Evolutionary conservation across 192 early-diverging fungal genomes (phyloP).

Genomic region (Backusella sp.): DNA sequence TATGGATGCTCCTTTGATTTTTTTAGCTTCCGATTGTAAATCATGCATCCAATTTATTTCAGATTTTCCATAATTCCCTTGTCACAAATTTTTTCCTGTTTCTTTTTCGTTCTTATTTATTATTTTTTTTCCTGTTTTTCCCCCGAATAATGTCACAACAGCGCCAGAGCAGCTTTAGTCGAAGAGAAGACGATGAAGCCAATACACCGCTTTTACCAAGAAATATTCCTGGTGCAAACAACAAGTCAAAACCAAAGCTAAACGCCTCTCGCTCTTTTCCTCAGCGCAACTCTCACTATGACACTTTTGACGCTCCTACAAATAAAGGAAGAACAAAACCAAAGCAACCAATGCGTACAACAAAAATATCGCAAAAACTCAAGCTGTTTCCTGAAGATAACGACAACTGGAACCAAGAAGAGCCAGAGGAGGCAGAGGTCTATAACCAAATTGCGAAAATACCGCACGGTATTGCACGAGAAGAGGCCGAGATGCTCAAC

Average conservation of each 20-base stretch:
- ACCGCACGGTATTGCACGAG: slow-evolving; percentile 48
- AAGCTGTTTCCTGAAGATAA: slow-evolving; percentile 69
- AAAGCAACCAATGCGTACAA: slow-evolving; percentile 80
- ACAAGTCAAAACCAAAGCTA: not conserved
- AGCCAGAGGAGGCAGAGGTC: slow-evolving; percentile 50
- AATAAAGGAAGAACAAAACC: slow-evolving; percentile 31
- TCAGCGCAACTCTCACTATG: not conserved
- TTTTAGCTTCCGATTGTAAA: not conserved
- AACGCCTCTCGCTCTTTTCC: slow-evolving; percentile 13
- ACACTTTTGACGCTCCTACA: not conserved
- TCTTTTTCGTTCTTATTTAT: not conserved
- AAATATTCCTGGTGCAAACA: not conserved
- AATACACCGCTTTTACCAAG: not conserved
- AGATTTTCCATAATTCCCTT: not conserved
- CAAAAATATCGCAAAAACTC: slow-evolving; percentile 92
- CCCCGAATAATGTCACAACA: slow-evolving; percentile 8
- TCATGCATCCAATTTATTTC: not conserved
- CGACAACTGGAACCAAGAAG: slow-evolving; percentile 53
- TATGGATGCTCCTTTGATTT: not conserved
- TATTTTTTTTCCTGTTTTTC: not conserved
- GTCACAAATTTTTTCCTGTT: not conserved
- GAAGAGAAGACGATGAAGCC: slow-evolving; percentile 11
- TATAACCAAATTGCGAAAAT: slow-evolving; percentile 76
- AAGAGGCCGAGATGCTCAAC: slow-evolving; percentile 74
- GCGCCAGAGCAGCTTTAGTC: not conserved